Percentiles rank a stretch among this genome's conserved stretches.
These are phyloP conservation scores for Tuber calosporum DNA, from an alignment of 495 filamentous ascomycete genomes.

Conservation along the genomic window DNA sequence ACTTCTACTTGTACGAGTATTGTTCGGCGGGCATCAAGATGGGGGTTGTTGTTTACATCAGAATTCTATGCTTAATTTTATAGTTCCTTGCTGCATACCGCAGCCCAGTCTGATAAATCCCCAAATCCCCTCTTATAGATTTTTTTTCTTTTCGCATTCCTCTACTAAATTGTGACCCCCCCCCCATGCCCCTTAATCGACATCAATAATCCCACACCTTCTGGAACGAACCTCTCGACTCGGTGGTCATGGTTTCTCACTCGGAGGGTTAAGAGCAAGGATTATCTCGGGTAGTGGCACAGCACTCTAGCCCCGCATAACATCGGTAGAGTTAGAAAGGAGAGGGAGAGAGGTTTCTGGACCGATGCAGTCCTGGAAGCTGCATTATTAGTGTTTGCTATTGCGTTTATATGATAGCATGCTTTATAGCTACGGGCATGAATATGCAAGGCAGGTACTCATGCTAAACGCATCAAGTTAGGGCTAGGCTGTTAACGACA, in stretches of 20 bases:
- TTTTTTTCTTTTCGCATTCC: not conserved
- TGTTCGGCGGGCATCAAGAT: not conserved
- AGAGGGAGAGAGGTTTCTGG: not conserved
- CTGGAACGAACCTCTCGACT: not conserved
- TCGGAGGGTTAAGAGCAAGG: not conserved
- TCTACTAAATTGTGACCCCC: not conserved
- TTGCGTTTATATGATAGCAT: not conserved
- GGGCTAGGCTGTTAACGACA: not conserved
- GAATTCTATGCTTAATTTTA: not conserved
- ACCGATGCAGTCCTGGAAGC: not conserved
- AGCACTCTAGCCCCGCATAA: not conserved
- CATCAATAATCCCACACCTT: not conserved
- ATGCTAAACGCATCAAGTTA: not conserved
- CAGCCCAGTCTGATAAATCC: not conserved
- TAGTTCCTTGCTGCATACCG: not conserved
- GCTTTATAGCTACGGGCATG: not conserved
- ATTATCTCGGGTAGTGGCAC: not conserved
- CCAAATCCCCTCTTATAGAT: not conserved
- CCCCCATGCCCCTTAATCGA: not conserved
- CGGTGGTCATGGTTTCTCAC: not conserved
- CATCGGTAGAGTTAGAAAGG: not conserved
- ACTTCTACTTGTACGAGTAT: no score
- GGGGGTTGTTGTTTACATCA: not conserved
- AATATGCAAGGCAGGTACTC: not conserved
- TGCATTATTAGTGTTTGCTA: not conserved